These are phyloP conservation scores for Phytopythium aichiense DNA, from an alignment of 352 stramenopile species.

Conservation along the genomic window DNA sequence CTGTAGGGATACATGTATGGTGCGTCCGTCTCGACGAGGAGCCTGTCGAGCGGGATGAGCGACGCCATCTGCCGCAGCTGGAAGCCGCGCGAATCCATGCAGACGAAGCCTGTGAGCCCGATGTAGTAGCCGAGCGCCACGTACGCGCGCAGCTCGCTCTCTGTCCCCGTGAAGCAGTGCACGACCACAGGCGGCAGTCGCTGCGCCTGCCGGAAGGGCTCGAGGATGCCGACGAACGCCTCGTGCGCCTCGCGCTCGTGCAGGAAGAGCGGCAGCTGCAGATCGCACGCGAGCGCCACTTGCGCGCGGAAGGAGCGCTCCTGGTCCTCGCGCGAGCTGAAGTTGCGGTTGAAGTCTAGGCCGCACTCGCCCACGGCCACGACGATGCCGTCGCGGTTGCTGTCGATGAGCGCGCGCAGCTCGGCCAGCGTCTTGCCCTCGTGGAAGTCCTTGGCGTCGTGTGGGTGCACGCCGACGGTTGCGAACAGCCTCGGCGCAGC, in stretches of 20 bases:
- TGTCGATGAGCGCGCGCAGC: conserved; percentile 40
- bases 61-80: conserved; percentile 37
- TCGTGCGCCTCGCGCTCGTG: conserved; percentile 80
- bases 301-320: conserved; percentile 85
- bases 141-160: conserved; percentile 49
- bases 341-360: conserved; percentile 96
- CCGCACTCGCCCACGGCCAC: conserved; percentile 94
- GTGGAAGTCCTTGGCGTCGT: conserved; percentile 86
- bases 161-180: conserved; percentile 69
- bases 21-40: conserved; percentile 76
- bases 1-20: conserved; percentile 74
- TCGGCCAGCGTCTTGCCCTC: conserved; percentile 20
- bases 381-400: conserved; percentile 48
- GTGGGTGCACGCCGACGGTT: conserved; percentile 94
- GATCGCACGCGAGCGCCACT: conserved; percentile 79
- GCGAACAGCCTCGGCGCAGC: conserved; percentile 48
- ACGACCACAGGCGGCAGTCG: conserved; percentile 52
- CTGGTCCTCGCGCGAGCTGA: conserved; percentile 89
- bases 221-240: conserved; percentile 43
- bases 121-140: conserved; percentile 67
- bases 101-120: conserved; percentile 66
- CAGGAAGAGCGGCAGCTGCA: conserved; percentile 91
- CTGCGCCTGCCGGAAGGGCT: conserved; percentile 37
- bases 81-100: conserved; percentile 52
- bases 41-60: conserved; percentile 41